Evolutionary conservation across 1,139 yeast genomes (phyloP).

Genomic region (Candida anutae): DNA sequence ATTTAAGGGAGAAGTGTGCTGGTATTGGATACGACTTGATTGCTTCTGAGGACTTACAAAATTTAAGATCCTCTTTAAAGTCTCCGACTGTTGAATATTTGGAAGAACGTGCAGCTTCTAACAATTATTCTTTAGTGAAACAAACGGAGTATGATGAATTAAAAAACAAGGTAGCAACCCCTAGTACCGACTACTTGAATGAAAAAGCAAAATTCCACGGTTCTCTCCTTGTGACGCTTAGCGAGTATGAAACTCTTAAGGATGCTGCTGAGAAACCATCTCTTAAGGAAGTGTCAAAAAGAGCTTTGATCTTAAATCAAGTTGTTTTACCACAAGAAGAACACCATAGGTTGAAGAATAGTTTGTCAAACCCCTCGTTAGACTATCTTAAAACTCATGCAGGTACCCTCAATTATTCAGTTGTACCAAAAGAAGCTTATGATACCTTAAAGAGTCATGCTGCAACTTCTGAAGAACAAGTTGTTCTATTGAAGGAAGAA

Average conservation of each 20-base stretch:
- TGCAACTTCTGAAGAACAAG: constrained; percentile 9
- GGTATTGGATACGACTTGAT: constrained; percentile 4
- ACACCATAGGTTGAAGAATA: constrained; percentile 5
- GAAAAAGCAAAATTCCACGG: constrained; percentile 8
- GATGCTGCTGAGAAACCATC: background rate
- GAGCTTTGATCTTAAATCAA: background rate
- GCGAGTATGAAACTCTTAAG: constrained; percentile 15
- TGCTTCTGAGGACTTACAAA: constrained; percentile 5
- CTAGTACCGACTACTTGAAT: constrained; percentile 14
- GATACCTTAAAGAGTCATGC: constrained; percentile 11
- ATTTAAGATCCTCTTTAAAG: constrained; percentile 6
- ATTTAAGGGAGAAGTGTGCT: constrained; percentile 8
- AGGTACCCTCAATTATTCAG: constrained; percentile 3
- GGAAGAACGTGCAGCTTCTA: constrained; percentile 3
- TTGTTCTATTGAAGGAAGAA: constrained; percentile 6
- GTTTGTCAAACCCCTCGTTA: constrained; percentile 6
- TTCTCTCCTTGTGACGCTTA: constrained; percentile 11
- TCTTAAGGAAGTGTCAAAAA: background rate
- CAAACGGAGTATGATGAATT: constrained; percentile 8
- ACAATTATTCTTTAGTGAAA: constrained; percentile 4
- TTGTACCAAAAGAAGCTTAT: constrained; percentile 11
- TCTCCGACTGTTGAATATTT: constrained; percentile 13
- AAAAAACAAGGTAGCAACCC: constrained; percentile 9
- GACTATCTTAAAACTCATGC: constrained; percentile 7
- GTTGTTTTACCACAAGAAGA: constrained; percentile 4